phyloP scores from a whole-genome alignment of 768 basidiomycete genomes.

The Gautieria morchelliformis region DNA sequence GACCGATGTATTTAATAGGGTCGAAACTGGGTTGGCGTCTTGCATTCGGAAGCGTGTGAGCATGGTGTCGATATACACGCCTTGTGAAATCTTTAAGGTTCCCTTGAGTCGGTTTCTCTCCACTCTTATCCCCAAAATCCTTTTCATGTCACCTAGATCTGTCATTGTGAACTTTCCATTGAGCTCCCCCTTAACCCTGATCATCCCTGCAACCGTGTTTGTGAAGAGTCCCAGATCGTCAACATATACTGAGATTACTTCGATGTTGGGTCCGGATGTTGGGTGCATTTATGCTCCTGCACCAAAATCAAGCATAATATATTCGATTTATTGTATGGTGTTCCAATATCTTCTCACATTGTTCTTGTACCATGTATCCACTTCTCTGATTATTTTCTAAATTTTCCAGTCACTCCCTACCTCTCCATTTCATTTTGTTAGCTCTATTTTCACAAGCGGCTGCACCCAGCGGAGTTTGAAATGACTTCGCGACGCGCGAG shows the following conservation, averaged over 20 bases:
- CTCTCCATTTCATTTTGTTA: too few relatives aligned
- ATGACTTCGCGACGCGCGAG: too few relatives aligned
- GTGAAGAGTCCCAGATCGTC: slow-evolving; percentile 20
- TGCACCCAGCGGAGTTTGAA: too few relatives aligned
- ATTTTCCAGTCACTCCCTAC: too few relatives aligned
- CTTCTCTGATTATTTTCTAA: too few relatives aligned
- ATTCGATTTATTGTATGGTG: too few relatives aligned
- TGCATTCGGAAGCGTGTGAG: slow-evolving; percentile 5
- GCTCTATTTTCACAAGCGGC: too few relatives aligned
- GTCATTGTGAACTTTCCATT: slow-evolving; percentile 22
- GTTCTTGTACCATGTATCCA: too few relatives aligned
- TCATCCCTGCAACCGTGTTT: not conserved
- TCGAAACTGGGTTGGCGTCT: slow-evolving; percentile 5
- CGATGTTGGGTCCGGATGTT: not conserved
- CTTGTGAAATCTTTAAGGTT: slow-evolving; percentile 8
- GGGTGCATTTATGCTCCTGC: too few relatives aligned
- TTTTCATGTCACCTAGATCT: too few relatives aligned
- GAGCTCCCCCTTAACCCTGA: slow-evolving; percentile 8
- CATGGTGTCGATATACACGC: slow-evolving; percentile 7
- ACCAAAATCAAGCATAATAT: too few relatives aligned
- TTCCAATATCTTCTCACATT: too few relatives aligned
- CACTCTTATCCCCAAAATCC: slow-evolving; percentile 30
- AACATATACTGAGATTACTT: slow-evolving; percentile 21
- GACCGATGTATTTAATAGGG: slow-evolving; percentile 8
- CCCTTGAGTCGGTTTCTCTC: slow-evolving; percentile 10